Evolutionary conservation across 805 yeast genomes (phyloP).

Genomic region (Metschnikowia matae): DNA sequence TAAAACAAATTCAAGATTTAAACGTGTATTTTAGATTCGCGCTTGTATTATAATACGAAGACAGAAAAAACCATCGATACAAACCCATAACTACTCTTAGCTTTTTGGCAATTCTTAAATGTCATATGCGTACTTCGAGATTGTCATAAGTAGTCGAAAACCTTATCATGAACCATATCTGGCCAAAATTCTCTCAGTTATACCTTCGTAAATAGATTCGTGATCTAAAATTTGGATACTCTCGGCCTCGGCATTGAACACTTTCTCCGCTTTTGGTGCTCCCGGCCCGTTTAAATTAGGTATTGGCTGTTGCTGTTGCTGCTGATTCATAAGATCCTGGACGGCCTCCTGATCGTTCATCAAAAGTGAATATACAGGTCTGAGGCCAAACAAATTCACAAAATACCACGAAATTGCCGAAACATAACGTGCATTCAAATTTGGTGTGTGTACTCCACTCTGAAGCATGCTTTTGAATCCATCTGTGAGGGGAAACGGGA

Average conservation of each 20-base stretch:
- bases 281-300: constrained; percentile 50
- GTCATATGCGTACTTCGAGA: neutral
- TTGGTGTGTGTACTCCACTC: constrained; percentile 76
- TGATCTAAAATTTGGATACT: constrained; percentile 62
- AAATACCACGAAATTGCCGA: constrained; percentile 95
- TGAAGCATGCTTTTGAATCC: constrained; percentile 92
- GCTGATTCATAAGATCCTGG: constrained; percentile 41
- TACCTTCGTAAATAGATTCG: constrained; percentile 47
- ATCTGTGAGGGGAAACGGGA: constrained; percentile 88
- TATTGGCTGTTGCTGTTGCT: constrained; percentile 37
- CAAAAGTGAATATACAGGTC: constrained; percentile 69
- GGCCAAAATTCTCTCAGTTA: constrained; percentile 31
- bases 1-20: neutral
- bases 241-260: constrained; percentile 70
- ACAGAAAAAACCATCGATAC: neutral
- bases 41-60: no score
- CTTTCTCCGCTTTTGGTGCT: constrained; percentile 56
- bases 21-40: no score
- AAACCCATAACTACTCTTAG: neutral
- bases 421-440: constrained; percentile 88
- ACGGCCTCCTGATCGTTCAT: constrained; percentile 51
- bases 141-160: neutral
- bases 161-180: constrained; percentile 3
- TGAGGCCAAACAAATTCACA: constrained; percentile 78
- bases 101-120: neutral